phyloP scores from a whole-genome alignment of 495 filamentous ascomycete genomes.

The Aspergillus bridgeri region DNA sequence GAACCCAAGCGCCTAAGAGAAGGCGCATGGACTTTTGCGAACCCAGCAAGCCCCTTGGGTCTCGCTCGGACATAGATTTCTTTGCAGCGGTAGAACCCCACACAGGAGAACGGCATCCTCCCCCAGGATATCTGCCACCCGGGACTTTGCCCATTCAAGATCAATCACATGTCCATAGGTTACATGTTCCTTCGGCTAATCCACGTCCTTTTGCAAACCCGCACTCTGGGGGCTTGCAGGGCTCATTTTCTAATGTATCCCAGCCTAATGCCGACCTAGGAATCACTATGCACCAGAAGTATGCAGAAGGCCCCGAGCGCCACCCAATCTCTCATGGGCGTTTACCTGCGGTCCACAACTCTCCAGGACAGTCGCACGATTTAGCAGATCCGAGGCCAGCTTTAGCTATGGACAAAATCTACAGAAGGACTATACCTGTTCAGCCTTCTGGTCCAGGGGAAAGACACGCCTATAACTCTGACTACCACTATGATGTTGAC shows the following conservation, averaged over 20 bases:
- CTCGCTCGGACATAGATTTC: constrained; percentile 10
- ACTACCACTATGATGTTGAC: constrained; percentile 16
- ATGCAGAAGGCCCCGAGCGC: constrained; percentile 13
- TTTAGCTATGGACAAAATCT: not conserved
- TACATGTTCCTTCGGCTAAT: constrained; percentile 18
- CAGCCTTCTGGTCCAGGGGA: constrained; percentile 7
- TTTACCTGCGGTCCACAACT: not conserved
- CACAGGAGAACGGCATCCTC: constrained; percentile 20
- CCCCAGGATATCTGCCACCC: constrained; percentile 16
- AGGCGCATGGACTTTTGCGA: constrained; percentile 31
- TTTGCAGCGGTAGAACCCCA: constrained; percentile 9
- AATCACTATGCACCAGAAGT: constrained; percentile 15
- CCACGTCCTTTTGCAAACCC: constrained; percentile 16
- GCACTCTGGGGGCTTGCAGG: constrained; percentile 14
- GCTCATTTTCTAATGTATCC: constrained; percentile 9
- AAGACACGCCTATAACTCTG: constrained; percentile 18
- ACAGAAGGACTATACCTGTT: constrained; percentile 12
- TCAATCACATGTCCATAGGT: constrained; percentile 22
- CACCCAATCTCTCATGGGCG: not conserved
- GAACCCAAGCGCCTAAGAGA: constrained; percentile 29
- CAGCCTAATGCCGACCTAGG: constrained; percentile 17
- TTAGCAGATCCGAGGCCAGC: not conserved
- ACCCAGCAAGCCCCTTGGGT: constrained; percentile 7
- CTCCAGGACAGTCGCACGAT: not conserved
- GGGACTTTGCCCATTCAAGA: constrained; percentile 19